Conservation (phyloP, 2,329 filamentous ascomycete species). For the Sphaerulina musiva region DNA sequence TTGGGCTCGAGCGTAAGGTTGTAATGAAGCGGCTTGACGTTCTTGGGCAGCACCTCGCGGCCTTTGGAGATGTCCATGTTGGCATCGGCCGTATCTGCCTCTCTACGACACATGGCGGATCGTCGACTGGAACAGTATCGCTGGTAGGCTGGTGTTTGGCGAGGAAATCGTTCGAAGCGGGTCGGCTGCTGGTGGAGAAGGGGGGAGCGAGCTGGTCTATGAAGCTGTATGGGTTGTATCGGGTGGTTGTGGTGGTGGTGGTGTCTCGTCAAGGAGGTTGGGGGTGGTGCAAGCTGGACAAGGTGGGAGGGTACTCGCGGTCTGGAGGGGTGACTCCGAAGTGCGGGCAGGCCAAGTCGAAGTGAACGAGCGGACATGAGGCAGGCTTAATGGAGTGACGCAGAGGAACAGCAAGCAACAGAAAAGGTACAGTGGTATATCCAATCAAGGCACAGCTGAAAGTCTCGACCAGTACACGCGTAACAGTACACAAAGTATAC, state of each 20-base stretch:
- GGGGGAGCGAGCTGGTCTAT: background rate
- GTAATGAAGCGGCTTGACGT: conserved; percentile 89
- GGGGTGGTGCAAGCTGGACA: background rate
- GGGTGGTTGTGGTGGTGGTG: background rate
- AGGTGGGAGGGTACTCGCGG: background rate
- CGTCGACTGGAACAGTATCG: conserved; percentile 70
- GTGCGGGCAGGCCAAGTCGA: background rate
- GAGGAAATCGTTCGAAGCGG: conserved; percentile 4
- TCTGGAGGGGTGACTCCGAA: background rate
- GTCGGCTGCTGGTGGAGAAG: conserved; percentile 1
- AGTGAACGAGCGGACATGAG: background rate
- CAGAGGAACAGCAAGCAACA: too few relatives aligned
- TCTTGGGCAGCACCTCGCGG: conserved; percentile 81
- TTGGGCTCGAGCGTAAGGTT: conserved; percentile 86
- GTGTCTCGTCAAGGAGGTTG: background rate
- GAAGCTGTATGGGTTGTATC: background rate
- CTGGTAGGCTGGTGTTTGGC: conserved; percentile 7
- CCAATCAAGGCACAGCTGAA: too few relatives aligned
- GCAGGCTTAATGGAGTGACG: background rate
- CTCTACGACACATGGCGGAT: conserved; percentile 61
- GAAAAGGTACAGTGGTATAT: too few relatives aligned
- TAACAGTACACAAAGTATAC: background rate
- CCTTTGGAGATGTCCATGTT: conserved; percentile 56
- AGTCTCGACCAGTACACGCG: background rate
- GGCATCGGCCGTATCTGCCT: conserved; percentile 49